Base-by-base conservation (phyloP, 257 asterid genomes). In the Primulina tabacum region DNA sequence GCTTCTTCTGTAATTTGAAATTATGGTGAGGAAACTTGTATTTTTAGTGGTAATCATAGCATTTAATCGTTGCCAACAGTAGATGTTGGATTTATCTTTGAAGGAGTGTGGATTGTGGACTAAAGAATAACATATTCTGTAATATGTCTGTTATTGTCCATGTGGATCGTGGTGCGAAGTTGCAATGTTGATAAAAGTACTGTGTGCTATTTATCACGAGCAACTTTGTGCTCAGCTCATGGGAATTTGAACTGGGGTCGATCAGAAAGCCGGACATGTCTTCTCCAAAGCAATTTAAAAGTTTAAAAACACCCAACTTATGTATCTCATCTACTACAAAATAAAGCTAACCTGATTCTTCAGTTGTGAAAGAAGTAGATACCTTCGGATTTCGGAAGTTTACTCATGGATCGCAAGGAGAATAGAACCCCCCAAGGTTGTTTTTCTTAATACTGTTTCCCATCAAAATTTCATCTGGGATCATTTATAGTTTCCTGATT, bases 371-470 rank as follows among this genome's bases (percentile, higher is more conserved):
- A 43, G 53, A 6, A 1, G 14, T 12, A 38, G 11, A 9, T 38
- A 38, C 47, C 47, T 38, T 38, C 14, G 14, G 2, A 9, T 38
- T 38, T 8, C 14, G 0, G 47, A 38, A 8, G 47, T 28, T 4
- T 16, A 30, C 14, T 62, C 47, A 79, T 71, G 80, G 80, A 79
- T 37, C 71, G 70, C 60, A 79, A 67, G 50, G 72, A 71, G 29
- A 73, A 65, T 53, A 73, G 71, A 78, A 60, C 76, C 10, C 80
- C 80, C 6, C 77, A 67, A 67, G 77, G 80, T 79, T 12, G n/a
- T 43, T 43, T 40, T 43, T 43, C 53, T 43, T 43, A 12, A 4
- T 12, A 59, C 68, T 12, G 29, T 40, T 21, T 16, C 53, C 53
- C 17, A 43, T 43, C 6, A 12, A 12, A 11, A 43, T 8, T 63